These are phyloP conservation scores for Xylaria sp. DNA, from an alignment of 2,329 filamentous ascomycete species.

Conservation along the genomic window DNA sequence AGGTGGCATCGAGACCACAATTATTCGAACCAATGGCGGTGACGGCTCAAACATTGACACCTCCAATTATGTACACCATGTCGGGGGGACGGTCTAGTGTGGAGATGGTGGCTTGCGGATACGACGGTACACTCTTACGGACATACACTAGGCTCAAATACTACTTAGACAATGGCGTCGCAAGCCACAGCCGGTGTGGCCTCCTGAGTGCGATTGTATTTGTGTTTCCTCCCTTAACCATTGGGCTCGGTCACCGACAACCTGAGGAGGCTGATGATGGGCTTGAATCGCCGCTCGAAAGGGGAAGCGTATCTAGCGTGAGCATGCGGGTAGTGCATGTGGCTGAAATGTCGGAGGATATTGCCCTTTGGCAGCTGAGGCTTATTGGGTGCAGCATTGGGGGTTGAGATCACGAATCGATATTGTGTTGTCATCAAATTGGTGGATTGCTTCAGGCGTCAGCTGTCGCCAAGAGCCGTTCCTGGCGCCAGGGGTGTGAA, in stretches of 20 bases:
- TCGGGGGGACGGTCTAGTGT: not conserved
- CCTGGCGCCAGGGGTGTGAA: slow-evolving; percentile 20
- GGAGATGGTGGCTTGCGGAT: not conserved
- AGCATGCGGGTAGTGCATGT: not conserved
- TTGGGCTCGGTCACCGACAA: not conserved
- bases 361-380: not conserved
- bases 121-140: no score
- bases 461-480: slow-evolving; percentile 24
- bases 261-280: slow-evolving; percentile 2
- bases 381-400: slow-evolving; percentile 6
- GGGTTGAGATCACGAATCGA: slow-evolving; percentile 21
- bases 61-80: not conserved
- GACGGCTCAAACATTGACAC: not conserved
- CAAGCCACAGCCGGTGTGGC: no score
- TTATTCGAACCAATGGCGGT: slow-evolving; percentile 3
- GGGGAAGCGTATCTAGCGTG: not conserved
- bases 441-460: slow-evolving; percentile 9
- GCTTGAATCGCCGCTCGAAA: not conserved
- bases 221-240: no score
- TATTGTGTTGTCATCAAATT: slow-evolving; percentile 26
- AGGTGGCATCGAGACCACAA: slow-evolving; percentile 9
- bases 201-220: no score
- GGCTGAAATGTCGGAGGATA: slow-evolving; percentile 3
- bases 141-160: no score
- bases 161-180: no score